phyloP scores from a whole-genome alignment of 1,284 basidiomycete species.

The Meira miltonrushii region DNA sequence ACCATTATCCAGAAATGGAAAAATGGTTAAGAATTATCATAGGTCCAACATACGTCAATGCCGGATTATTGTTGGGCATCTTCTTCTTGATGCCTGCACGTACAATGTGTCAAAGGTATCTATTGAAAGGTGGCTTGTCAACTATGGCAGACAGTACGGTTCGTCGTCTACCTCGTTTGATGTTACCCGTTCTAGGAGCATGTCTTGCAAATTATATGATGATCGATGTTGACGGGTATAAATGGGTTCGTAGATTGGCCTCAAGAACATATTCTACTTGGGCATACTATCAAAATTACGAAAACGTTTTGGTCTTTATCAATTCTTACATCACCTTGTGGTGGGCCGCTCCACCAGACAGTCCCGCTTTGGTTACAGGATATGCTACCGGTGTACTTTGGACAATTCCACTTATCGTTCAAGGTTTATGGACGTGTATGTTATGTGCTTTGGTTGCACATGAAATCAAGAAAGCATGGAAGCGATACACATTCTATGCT shows the following conservation, averaged over 20 bases:
- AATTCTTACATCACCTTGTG: slow-evolving; percentile 39
- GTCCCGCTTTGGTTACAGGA: slow-evolving; percentile 30
- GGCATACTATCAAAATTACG: slow-evolving; percentile 43
- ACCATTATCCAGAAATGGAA: slow-evolving; percentile 33
- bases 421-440: slow-evolving; percentile 29
- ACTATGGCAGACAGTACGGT: slow-evolving; percentile 36
- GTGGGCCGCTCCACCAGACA: slow-evolving; percentile 35
- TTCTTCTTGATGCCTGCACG: slow-evolving; percentile 43
- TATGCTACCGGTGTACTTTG: slow-evolving; percentile 48
- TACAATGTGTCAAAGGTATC: slow-evolving; percentile 39
- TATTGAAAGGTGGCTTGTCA: slow-evolving; percentile 36
- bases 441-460: slow-evolving; percentile 29
- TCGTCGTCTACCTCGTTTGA: slow-evolving; percentile 40
- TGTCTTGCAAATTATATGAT: slow-evolving; percentile 42
- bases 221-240: slow-evolving; percentile 37
- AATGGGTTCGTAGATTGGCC: slow-evolving; percentile 39
- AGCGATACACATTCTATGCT: slow-evolving; percentile 40
- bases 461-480: slow-evolving; percentile 35
- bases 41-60: slow-evolving; percentile 36
- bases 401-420: slow-evolving; percentile 45
- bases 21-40: slow-evolving; percentile 33
- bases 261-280: slow-evolving; percentile 44
- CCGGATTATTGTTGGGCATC: slow-evolving; percentile 38
- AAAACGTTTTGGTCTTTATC: slow-evolving; percentile 36
- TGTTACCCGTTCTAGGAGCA: slow-evolving; percentile 35